phyloP scores from a whole-genome alignment of 202 grass and related monocot genomes.

The Sporobolus alterniflorus region DNA sequence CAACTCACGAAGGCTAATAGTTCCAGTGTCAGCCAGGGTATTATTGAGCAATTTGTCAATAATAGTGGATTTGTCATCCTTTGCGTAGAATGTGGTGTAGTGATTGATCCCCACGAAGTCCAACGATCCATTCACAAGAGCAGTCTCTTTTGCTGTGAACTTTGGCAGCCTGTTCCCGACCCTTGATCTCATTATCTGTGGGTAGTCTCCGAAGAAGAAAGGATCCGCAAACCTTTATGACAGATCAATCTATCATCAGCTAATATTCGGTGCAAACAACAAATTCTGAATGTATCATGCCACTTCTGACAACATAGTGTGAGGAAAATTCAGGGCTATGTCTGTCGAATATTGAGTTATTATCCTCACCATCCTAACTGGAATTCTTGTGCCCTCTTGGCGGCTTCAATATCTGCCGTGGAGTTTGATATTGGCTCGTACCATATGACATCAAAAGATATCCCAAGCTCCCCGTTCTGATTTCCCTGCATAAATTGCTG shows the following conservation, averaged over 20 bases:
- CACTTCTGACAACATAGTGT: neutral
- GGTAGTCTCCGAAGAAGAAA: conserved; percentile 95
- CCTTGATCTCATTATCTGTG: conserved; percentile 73
- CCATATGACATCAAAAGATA: conserved; percentile 96
- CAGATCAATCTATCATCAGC: neutral
- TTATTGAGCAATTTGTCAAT: conserved; percentile 60
- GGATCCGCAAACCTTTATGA: conserved; percentile 83
- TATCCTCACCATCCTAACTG: conserved; percentile 84
- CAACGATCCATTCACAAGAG: conserved; percentile 73
- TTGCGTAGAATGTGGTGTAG: conserved; percentile 86
- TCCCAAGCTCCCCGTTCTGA: conserved; percentile 72
- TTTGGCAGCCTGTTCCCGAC: conserved; percentile 73
- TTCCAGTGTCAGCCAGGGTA: conserved; percentile 82
- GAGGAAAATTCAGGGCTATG: neutral
- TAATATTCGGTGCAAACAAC: neutral
- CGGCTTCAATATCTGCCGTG: conserved; percentile 60
- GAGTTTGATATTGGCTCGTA: conserved; percentile 62
- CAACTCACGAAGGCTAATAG: conserved; percentile 79
- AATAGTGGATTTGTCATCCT: conserved; percentile 61
- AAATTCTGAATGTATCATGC: neutral
- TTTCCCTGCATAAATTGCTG: conserved; percentile 32
- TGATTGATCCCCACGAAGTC: conserved; percentile 97
- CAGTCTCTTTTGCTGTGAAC: conserved; percentile 66
- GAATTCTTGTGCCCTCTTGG: conserved; percentile 88
- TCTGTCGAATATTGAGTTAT: neutral